Conservation (phyloP, 306 rosid genomes). For the Crataegus laevigata region DNA sequence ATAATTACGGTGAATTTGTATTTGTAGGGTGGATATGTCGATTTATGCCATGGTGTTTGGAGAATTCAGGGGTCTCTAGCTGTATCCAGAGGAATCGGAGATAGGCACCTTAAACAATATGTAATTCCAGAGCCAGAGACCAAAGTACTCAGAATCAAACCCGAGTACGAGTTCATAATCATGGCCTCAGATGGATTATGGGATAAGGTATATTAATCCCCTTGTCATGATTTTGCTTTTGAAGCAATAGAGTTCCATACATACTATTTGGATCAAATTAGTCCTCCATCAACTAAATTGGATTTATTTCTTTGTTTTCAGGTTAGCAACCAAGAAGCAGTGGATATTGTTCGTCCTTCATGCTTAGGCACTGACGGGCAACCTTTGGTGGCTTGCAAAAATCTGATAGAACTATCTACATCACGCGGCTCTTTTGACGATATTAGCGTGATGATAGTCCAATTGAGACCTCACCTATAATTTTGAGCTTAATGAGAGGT, state of each 20-base stretch:
- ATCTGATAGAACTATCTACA: constrained; percentile 62
- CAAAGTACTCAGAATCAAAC: constrained; percentile 47
- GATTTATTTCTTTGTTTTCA: constrained; percentile 27
- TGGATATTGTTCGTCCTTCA: constrained; percentile 59
- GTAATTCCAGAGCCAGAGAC: constrained; percentile 91
- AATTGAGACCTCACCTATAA: constrained; percentile 44
- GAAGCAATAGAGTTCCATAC: not conserved
- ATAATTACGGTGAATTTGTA: constrained; percentile 12
- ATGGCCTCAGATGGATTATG: constrained; percentile 95
- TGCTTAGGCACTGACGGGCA: constrained; percentile 39
- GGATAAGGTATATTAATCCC: constrained; percentile 56
- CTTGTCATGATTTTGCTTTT: not conserved
- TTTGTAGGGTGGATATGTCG: constrained; percentile 90
- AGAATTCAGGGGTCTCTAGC: constrained; percentile 89
- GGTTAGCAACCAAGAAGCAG: constrained; percentile 91
- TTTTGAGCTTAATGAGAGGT: not conserved
- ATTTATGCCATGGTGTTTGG: constrained; percentile 79
- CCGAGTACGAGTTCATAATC: constrained; percentile 72
- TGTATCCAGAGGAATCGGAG: constrained; percentile 87
- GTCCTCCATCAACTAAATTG: constrained; percentile 2
- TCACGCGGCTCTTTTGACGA: constrained; percentile 83
- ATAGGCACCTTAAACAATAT: constrained; percentile 66
- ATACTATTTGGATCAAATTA: not conserved
- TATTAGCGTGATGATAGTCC: constrained; percentile 73
- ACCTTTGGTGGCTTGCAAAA: constrained; percentile 67